Base-by-base conservation (phyloP, 1,139 yeast genomes). In the Yueomyces sp. region DNA sequence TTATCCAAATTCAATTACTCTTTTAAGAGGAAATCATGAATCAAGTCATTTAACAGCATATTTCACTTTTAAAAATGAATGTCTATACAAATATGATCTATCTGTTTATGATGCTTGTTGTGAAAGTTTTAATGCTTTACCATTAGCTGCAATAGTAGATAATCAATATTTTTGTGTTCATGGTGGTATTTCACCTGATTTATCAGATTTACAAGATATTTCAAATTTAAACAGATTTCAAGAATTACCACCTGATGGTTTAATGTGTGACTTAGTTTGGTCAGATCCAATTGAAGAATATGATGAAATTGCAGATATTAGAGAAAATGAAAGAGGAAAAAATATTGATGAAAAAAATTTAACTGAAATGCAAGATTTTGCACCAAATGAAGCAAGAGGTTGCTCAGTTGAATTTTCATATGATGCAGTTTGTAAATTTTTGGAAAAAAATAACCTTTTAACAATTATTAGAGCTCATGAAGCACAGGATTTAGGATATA, bases 211-310 rank as follows among this genome's bases (percentile, higher is more conserved):
- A 42, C 80, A 78, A 43, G 95, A 86, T 57, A 64, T 89, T 41
- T 68, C 71, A 30, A 68, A 65, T 40, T 66, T 87, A 38, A 78
- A 87, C 62, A 70, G 97, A 47, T 87, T 87, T 66, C 70, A 83
- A 46, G 95, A 87, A 57, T 95, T 95, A 28, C 96, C 97, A 8
- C 81, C 95, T 3, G 76, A 78, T 48, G 97, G 97, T 0, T 65
- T 87, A 44, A 83, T 86, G 87, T 87, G 96, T 63, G 97, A 89
- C 62, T 67, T 89, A 50, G 71, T 89, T 55, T 89, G 97, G 97
- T 82, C 96, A 0, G 97, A 89, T 60, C 97, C 97, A 0, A 66
- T 81, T 30, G 94, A 85, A 52, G 82, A 81, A 42, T 89, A 83
- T 59, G 96, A 93, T 56, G 75, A 68, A 3, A 87, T 78, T 47